Evolutionary conservation across 352 stramenopile species (phyloP), one percentile per base, ranked within the genome.

Genomic region (Globisporangium splendens): DNA sequence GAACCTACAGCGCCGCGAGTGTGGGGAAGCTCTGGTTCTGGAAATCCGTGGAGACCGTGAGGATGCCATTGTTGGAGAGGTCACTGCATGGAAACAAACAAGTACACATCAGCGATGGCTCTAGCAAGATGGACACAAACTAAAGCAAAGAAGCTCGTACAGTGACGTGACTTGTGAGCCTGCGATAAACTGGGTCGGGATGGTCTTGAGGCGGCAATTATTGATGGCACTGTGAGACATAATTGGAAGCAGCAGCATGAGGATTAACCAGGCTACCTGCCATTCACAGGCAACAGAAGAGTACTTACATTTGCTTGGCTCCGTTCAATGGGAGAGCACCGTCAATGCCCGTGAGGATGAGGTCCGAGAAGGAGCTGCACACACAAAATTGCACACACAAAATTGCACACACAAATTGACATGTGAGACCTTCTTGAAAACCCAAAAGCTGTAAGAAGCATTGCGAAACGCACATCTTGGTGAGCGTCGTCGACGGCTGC

Each of bases 171-270:
- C 14, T 35, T 66, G 68, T 38, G 57, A 54, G 15, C 81, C 79
- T 24, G 68, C 66, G 2, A 86, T 38, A 18, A 82, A 73, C 59
- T 75, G 61, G 0, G 68, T 77, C 3, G 81, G 81, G 48, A 91
- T 83, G n/a, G 69, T 61, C 63, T 66, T 72, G 31, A 91, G 68
- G 18, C 72, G 80, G 69, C 81, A 91, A 61, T 88, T 86, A 68
- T 79, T 84, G 61, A 91, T 75, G 35, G 68, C 67, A 54, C 80
- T 90, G 50, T 43, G 62, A 44, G 24, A 5, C 24, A 31, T 31
- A 31, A 31, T 2, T 43, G 3, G 59, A 24, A 57, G 50, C 35
- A 39, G 35, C 13, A 41, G 3, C 46, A 20, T 28, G 15, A 28
- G 28, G 35, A 24, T 46, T 24, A 54, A 20, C 8, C 12, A 54